phyloP scores from a whole-genome alignment of 2,329 filamentous ascomycete genomes.

The Chrysosporium queenslandicum region DNA sequence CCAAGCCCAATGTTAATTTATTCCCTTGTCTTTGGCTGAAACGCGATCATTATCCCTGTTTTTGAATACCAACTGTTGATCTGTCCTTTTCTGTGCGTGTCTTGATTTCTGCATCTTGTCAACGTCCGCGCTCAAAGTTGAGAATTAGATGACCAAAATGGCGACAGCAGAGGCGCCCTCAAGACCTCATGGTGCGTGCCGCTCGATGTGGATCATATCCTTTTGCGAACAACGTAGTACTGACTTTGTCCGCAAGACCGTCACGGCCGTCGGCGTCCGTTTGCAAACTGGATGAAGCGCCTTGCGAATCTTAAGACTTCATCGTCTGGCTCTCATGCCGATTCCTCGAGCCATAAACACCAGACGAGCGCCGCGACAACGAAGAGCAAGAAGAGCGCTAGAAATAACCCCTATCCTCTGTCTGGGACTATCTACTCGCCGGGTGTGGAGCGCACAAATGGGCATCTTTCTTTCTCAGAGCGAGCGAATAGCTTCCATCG shows the following conservation, averaged over 20 bases:
- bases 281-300: constrained; percentile 89
- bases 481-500: constrained; percentile 41
- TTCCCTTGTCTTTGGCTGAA: constrained; percentile 10
- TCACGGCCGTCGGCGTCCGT: constrained; percentile 68
- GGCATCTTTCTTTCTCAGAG: constrained; percentile 43
- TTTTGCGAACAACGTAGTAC: constrained; percentile 6
- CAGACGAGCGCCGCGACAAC: constrained; percentile 16
- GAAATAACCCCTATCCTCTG: constrained; percentile 87
- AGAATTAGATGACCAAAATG: constrained; percentile 22
- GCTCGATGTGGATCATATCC: constrained; percentile 1
- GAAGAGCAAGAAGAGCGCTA: constrained; percentile 49
- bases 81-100: background rate
- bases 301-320: constrained; percentile 75
- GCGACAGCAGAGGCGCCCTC: constrained; percentile 33
- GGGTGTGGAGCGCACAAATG: constrained; percentile 32
- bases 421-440: constrained; percentile 51
- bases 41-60: background rate
- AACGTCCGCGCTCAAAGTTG: background rate
- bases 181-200: constrained; percentile 38
- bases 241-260: constrained; percentile 46
- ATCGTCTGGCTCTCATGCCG: constrained; percentile 34
- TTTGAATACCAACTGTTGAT: background rate
- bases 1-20: constrained; percentile 1
- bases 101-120: background rate
- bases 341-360: constrained; percentile 36